Evolutionary conservation across 2,329 filamentous ascomycete species (phyloP), one percentile per base, ranked within the genome.

Genomic region (Alternaria dauci): DNA sequence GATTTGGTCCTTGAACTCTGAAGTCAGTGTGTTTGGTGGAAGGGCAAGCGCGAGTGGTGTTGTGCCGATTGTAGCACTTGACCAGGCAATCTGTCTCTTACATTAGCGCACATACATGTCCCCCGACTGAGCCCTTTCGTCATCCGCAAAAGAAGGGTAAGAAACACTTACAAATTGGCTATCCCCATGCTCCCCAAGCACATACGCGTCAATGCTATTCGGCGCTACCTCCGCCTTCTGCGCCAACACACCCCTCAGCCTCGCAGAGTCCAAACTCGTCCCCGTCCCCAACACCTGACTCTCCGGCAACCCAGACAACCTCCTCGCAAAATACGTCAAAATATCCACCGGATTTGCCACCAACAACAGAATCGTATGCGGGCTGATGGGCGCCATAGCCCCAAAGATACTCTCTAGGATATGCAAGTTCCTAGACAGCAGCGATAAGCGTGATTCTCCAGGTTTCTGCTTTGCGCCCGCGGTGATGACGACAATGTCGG

Each of bases 311-410:
- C 82, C 80, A 0, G 82, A 83, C 16, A 84, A 70, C 46, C 81
- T 75, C 32, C 80, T 79, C 4, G 81, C 83, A 52, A 86, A 79
- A 46, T 82, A 81, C 1, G 85, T 86, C 34, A 87, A 75, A 28
- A 87, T 75, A 66, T 87, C 85, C 20, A 87, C 84, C 0, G 85
- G 85, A 68, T 86, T 86, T 2, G 85, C 80, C 4, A 86, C 83
- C 1, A 86, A 72, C 1, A 87, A 72, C 0, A 87, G 68, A 30
- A 87, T 80, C 0, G 83, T 78, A 55, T 84, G 78, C 4, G 78
- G 71, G 26, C 75, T 76, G 56, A 87, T 82, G 0, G 84, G 83
- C 12, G 76, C 78, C 80, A 87, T 85, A 34, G 78, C 77, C 3
- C 77, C 71, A 32, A 86, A 78, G 16, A 83, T 81, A n/a, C 77